These are phyloP conservation scores for Ramaria rubella DNA, from an alignment of 768 basidiomycete species.

Conservation along the genomic window DNA sequence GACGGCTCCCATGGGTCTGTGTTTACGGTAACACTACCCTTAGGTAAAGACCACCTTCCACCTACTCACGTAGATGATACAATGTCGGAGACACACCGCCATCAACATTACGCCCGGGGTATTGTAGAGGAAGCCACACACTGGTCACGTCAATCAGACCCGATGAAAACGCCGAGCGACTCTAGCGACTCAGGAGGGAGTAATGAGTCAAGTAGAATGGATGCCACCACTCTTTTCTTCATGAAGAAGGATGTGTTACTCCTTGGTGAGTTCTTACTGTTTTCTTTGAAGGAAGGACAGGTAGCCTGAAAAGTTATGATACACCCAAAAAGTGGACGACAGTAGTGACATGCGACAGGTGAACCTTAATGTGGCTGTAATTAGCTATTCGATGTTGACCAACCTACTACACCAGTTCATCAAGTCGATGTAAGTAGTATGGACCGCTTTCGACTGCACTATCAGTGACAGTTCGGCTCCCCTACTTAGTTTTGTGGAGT, in stretches of 20 bases:
- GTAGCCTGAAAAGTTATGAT: neutral
- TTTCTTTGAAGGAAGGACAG: neutral
- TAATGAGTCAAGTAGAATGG: conserved; percentile 22
- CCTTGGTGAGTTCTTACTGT: conserved; percentile 19
- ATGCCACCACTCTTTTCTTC: conserved; percentile 30
- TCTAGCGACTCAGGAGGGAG: conserved; percentile 10
- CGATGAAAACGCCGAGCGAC: conserved; percentile 3
- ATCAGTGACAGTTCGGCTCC: neutral
- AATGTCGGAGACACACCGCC: conserved; percentile 1
- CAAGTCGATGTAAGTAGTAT: conserved; percentile 18
- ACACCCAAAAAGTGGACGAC: conserved; percentile 20
- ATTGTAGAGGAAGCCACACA: conserved; percentile 34
- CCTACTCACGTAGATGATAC: conserved; percentile 21
- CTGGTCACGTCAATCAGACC: conserved; percentile 24
- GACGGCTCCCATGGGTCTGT: conserved; percentile 28
- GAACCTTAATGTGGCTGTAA: conserved; percentile 16
- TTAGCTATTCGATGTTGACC: conserved; percentile 6
- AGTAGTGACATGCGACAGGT: conserved; percentile 24
- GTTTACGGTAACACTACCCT: conserved; percentile 28
- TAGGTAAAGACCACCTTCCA: conserved; percentile 29
- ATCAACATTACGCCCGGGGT: conserved; percentile 26
- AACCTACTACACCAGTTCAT: conserved; percentile 19
- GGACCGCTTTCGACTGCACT: conserved; percentile 15
- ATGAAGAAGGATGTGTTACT: conserved; percentile 27
- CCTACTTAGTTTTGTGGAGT: conserved; percentile 23